These are phyloP conservation scores for Rhizopus delemar DNA, from an alignment of 371 early-diverging fungal genomes.

Conservation along the genomic window DNA sequence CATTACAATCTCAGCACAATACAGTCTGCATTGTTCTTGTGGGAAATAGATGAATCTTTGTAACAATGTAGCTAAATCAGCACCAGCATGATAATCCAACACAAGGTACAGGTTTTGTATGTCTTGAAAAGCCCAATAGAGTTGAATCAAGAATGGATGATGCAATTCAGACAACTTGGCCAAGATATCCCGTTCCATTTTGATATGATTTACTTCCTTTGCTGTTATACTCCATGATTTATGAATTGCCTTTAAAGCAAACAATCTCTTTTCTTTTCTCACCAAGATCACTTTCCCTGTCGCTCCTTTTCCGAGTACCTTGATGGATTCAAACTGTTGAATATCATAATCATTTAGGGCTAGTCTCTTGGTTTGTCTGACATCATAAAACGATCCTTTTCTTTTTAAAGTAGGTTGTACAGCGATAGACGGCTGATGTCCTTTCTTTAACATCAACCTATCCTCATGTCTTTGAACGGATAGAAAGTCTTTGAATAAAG, in stretches of 20 bases:
- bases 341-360: conserved; percentile 9
- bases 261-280: conserved; percentile 63
- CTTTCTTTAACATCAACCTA: conserved; percentile 15
- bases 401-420: conserved; percentile 6
- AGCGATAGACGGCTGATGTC: conserved; percentile 13
- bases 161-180: conserved; percentile 37
- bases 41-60: conserved; percentile 32
- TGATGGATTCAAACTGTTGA: conserved; percentile 54
- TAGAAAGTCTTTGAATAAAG: conserved; percentile 49
- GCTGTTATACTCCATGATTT: conserved; percentile 86
- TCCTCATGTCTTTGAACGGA: conserved; percentile 47
- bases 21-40: conserved; percentile 59
- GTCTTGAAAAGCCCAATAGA: conserved; percentile 93
- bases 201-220: conserved; percentile 81
- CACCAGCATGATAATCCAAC: conserved; percentile 82
- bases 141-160: conserved; percentile 92
- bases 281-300: conserved; percentile 80
- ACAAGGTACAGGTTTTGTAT: conserved; percentile 89
- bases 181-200: conserved; percentile 49
- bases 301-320: conserved; percentile 60
- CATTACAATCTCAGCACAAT: conserved; percentile 78
- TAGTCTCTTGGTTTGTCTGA: neutral
- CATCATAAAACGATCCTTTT: conserved; percentile 10
- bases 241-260: conserved; percentile 94
- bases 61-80: conserved; percentile 69